Base-by-base conservation (phyloP, 306 rosid species). In the Quercus robur region DNA sequence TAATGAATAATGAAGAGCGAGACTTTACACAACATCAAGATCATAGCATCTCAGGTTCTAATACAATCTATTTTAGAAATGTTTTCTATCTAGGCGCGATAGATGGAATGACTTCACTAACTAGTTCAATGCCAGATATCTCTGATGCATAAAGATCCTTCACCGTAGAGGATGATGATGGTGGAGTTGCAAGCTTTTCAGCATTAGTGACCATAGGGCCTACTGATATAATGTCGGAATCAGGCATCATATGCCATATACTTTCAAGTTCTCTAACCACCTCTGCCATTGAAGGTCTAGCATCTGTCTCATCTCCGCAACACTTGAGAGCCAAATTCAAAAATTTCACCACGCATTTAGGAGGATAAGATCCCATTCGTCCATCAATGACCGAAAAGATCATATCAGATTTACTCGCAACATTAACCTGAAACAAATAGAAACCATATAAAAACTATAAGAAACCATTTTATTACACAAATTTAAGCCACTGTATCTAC, bases 181-280 rank as follows among this genome's bases (percentile, higher is more conserved):
- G 85, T 26, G 87, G 63, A 68, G 81, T 81, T 35, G 30, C 28
- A 44, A 58, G 73, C 83, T 89, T 96, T 77, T 77, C 83, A 31
- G 89, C 77, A 81, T 87, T 83, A 25, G 76, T 20, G 54, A 78
- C 69, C 49, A 70, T 7, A 6, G 84, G 71, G 30, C 76, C 91
- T 5, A 78, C 44, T n/a, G 26, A 71, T 80, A 44, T 85, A 44
- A 82, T 79, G 75, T 96, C 94, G 0, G 90, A 84, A 56, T 89
- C 92, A 0, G 98, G 94, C 90, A 90, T 78, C 87, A 89, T 78
- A 46, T 77, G 68, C 90, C 91, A 89, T 75, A 96, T 83, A 75
- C 77, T 91, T 70, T 96, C 99, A 0, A 96, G 98, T 84, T 86
- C 93, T 54, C 97, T 87, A 58, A 88, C 97, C 17, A 91, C 98